phyloP scores from a whole-genome alignment of 805 yeast genomes.

The Candida peoriensis region DNA sequence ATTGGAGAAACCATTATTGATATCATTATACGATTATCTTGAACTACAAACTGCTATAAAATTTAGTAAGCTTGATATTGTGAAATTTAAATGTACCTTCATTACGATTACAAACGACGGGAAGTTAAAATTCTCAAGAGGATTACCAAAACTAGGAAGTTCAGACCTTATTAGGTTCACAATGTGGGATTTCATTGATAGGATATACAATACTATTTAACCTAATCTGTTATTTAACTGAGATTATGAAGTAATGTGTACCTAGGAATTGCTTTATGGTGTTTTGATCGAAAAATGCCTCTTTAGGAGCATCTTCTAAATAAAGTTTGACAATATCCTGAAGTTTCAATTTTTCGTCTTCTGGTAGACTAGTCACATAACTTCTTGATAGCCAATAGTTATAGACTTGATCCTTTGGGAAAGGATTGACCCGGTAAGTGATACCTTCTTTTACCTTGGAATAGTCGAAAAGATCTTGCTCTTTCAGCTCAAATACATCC shows the following conservation, averaged over 20 bases:
- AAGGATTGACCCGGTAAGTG: slow-evolving; percentile 26
- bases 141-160: slow-evolving; percentile 15
- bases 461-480: slow-evolving; percentile 29
- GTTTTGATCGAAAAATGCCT: slow-evolving; percentile 4
- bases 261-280: slow-evolving; percentile 20
- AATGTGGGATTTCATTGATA: slow-evolving; percentile 22
- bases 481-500: slow-evolving; percentile 30
- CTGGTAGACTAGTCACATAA: slow-evolving; percentile 43
- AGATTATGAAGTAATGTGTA: slow-evolving; percentile 17
- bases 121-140: slow-evolving; percentile 15
- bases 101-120: slow-evolving; percentile 18
- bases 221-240: neutral
- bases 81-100: slow-evolving; percentile 17
- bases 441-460: slow-evolving; percentile 29
- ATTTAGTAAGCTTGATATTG: slow-evolving; percentile 18
- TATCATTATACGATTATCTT: slow-evolving; percentile 16
- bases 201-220: slow-evolving; percentile 5
- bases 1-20: slow-evolving; percentile 10
- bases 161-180: slow-evolving; percentile 20
- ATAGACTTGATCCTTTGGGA: slow-evolving; percentile 35
- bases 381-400: slow-evolving; percentile 51
- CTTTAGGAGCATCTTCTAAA: slow-evolving; percentile 14
- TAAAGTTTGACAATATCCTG: slow-evolving; percentile 28
- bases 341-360: slow-evolving; percentile 30
- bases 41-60: slow-evolving; percentile 26